Conservation (phyloP, 2,329 filamentous ascomycete species). For the Neodidymelliopsis sp. region DNA sequence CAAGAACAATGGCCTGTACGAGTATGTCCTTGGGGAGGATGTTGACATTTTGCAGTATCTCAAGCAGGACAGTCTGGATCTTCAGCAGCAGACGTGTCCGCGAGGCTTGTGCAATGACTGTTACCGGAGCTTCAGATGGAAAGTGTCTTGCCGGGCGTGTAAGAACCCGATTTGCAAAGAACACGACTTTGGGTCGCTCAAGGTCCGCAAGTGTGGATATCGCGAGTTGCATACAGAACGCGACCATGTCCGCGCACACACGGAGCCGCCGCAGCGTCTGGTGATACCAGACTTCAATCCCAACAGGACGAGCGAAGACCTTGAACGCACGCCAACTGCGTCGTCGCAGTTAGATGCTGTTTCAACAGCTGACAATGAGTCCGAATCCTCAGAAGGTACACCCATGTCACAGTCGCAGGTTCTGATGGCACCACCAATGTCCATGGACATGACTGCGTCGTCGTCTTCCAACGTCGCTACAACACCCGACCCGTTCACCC, state of each 20-base stretch:
- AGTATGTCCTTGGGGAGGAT: slow-evolving; percentile 52
- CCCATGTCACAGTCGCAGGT: slow-evolving; percentile 49
- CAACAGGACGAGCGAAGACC: slow-evolving; percentile 32
- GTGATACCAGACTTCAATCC: slow-evolving; percentile 50
- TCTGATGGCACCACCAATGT: slow-evolving; percentile 34
- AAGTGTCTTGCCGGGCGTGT: slow-evolving; percentile 65
- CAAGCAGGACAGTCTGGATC: slow-evolving; percentile 52
- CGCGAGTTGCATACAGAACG: slow-evolving; percentile 61
- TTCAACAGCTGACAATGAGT: slow-evolving; percentile 34
- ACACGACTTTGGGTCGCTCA: slow-evolving; percentile 64
- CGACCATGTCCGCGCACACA: slow-evolving; percentile 48
- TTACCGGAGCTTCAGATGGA: slow-evolving; percentile 65
- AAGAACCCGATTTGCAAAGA: slow-evolving; percentile 66
- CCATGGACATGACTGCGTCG: slow-evolving; percentile 41
- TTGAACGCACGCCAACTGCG: slow-evolving; percentile 36
- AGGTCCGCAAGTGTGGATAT: slow-evolving; percentile 65
- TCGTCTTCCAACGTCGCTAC: slow-evolving; percentile 36
- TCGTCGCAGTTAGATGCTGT: slow-evolving; percentile 33
- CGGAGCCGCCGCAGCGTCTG: slow-evolving; percentile 41
- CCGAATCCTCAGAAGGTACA: slow-evolving; percentile 34
- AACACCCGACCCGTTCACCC: slow-evolving; percentile 34
- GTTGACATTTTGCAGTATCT: slow-evolving; percentile 50
- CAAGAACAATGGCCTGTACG: slow-evolving; percentile 52
- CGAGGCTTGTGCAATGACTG: slow-evolving; percentile 66
- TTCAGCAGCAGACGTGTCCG: slow-evolving; percentile 57